Evolutionary conservation across 768 basidiomycete species (phyloP), one percentile per base, ranked within the genome.

Genomic region (Lactarius sp.): DNA sequence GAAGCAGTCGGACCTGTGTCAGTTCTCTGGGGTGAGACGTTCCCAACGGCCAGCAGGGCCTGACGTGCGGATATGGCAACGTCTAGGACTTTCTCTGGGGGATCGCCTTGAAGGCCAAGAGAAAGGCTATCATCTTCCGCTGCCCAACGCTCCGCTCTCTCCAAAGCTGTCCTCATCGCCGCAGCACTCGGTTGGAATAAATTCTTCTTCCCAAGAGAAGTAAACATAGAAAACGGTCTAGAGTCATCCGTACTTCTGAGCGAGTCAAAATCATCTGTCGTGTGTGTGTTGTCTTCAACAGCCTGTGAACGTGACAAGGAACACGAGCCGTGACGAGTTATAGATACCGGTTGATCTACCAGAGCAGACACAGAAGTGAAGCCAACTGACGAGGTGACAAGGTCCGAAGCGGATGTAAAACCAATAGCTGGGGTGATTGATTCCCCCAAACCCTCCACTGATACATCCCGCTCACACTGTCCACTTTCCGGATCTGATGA

Each of bases 131-230:
- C 27, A 8, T 69, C 68, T 44, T 65, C 63, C 18, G 44, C 56
- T 52, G 49, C 66, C 68, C 66, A 65, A 18, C 49, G 63, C 46
- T 60, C 57, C 50, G 47, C 52, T 39, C 44, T 51, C 55, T 59
- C 61, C 22, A 34, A 16, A 34, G 66, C 63, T 18, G 39, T 50
- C 54, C 12, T 59, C 12, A 65, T 14, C 2, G 67, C 67, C 13
- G 47, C 27, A 22, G 52, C 58, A 27, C 67, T 69, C 13, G 36
- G 60, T 36, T 59, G 56, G 36, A 65, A 65, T 12, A 46, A 4
- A 22, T 31, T 60, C 51, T 63, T 60, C 36, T 52, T 68, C 51
- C 57, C 67, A 9, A 64, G 36, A 20, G 62, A 59, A n/a, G 59
- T 56, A 33, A 60, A 65, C 54, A 44, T 14, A 7, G 64, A 36